Conservation (phyloP, 352 stramenopile species). For the Pythium pyrilobum region DNA sequence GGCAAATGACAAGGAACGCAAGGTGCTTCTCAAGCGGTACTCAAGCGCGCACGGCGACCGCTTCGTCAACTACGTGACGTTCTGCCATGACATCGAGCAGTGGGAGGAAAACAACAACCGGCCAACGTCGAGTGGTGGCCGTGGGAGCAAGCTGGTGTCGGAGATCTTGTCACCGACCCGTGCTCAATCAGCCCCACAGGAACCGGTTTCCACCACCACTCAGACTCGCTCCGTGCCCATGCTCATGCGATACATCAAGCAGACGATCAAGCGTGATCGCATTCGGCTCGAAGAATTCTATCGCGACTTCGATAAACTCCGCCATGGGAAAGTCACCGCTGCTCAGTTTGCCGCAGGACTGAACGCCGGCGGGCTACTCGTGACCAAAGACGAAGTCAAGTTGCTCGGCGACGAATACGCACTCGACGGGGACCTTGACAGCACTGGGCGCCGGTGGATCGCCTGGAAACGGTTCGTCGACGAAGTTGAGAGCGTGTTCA, state of each 20-base stretch:
- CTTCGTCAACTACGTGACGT: slow-evolving; percentile 83
- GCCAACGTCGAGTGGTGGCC: slow-evolving; percentile 33
- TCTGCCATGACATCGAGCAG: slow-evolving; percentile 74
- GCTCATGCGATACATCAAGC: slow-evolving; percentile 77
- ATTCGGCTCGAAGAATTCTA: slow-evolving; percentile 83
- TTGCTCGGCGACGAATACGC: slow-evolving; percentile 55
- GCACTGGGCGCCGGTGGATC: slow-evolving; percentile 47
- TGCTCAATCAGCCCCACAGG: too few relatives aligned
- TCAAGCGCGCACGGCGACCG: slow-evolving; percentile 61
- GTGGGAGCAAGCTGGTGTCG: slow-evolving; percentile 23
- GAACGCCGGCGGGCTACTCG: slow-evolving; percentile 41
- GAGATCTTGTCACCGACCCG: slow-evolving; percentile 57
- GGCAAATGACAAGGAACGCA: slow-evolving; percentile 37
- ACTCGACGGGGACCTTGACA: slow-evolving; percentile 53
- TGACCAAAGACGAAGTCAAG: slow-evolving; percentile 53
- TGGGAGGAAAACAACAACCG: slow-evolving; percentile 40
- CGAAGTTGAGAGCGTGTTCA: slow-evolving; percentile 80
- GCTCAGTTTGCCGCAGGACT: slow-evolving; percentile 64
- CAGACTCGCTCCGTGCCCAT: slow-evolving; percentile 53
- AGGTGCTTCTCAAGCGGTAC: slow-evolving; percentile 64
- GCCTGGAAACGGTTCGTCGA: slow-evolving; percentile 77
- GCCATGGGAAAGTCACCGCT: slow-evolving; percentile 66
- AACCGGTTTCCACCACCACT: slow-evolving; percentile 24
- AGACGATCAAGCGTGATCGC: slow-evolving; percentile 72
- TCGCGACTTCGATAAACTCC: slow-evolving; percentile 79